phyloP scores from a whole-genome alignment of 495 filamentous ascomycete genomes.

The Aspergillus diversus region DNA sequence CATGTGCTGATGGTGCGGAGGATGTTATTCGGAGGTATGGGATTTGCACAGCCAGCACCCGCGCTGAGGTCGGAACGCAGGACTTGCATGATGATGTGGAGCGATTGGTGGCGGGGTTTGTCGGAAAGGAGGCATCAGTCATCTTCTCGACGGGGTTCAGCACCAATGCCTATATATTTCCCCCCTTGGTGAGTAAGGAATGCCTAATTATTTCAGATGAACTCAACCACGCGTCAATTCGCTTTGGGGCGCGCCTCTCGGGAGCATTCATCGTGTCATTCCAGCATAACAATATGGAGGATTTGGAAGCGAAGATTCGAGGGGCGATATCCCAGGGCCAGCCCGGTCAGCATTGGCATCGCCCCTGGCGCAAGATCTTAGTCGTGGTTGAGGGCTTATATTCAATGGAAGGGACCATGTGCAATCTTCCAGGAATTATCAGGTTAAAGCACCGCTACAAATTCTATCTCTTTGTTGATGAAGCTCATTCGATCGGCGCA shows the following conservation, averaged over 20 bases:
- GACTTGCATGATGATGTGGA: constrained; percentile 90
- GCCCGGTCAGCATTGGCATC: constrained; percentile 76
- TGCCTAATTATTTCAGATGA: constrained; percentile 97
- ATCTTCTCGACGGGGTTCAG: constrained; percentile 99
- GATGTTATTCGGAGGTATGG: constrained; percentile 82
- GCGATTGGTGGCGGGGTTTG: constrained; percentile 83
- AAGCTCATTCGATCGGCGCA: constrained; percentile 95
- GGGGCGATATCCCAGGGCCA: constrained; percentile 95
- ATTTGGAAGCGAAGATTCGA: constrained; percentile 82
- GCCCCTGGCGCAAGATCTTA: constrained; percentile 98
- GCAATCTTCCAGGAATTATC: constrained; percentile 85
- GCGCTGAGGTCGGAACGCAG: constrained; percentile 81
- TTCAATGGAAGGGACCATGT: constrained; percentile 99
- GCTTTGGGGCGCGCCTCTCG: constrained; percentile 89
- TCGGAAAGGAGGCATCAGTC: constrained; percentile 91
- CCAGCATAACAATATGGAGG: constrained; percentile 94
- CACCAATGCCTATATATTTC: constrained; percentile 90
- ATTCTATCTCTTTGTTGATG: constrained; percentile 92
- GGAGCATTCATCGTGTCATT: constrained; percentile 94
- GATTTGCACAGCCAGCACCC: constrained; percentile 76
- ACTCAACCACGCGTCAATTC: constrained; percentile 96
- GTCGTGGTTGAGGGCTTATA: constrained; percentile 97
- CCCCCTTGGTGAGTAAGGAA: constrained; percentile 86
- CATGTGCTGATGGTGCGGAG: constrained; percentile 93
- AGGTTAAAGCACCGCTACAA: constrained; percentile 92